These are phyloP conservation scores for Lasiodiplodia theobromae DNA, from an alignment of 2,329 filamentous ascomycete species.

Conservation along the genomic window DNA sequence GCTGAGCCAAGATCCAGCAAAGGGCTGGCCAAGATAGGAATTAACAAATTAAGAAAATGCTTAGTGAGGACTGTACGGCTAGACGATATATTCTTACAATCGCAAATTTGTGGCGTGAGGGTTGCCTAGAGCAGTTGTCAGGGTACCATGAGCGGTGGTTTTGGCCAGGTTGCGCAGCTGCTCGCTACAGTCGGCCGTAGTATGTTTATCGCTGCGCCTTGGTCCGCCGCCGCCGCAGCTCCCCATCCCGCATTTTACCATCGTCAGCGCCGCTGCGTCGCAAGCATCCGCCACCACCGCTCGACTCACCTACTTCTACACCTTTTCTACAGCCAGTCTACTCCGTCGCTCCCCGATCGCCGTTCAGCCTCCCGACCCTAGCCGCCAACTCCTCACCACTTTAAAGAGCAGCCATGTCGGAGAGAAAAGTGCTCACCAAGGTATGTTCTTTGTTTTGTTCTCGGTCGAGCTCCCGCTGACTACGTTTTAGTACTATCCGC, in stretches of 20 bases:
- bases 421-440: constrained; percentile 26
- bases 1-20: no score
- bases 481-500: constrained; percentile 65
- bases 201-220: no score
- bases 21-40: no score
- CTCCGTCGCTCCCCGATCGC: neutral
- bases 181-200: no score
- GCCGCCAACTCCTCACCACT: neutral
- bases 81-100: no score
- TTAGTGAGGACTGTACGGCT: no score
- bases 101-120: no score
- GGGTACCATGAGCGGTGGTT: no score
- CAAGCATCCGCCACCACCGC: neutral
- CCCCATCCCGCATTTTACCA: neutral
- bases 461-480: neutral
- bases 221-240: neutral
- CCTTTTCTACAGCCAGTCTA: neutral
- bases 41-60: no score
- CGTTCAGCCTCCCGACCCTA: neutral
- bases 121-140: no score
- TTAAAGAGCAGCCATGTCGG: constrained; percentile 28
- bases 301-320: neutral
- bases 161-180: no score
- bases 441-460: neutral
- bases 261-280: neutral